phyloP scores from a whole-genome alignment of 495 filamentous ascomycete species.

The Penicillium egyptiacum region DNA sequence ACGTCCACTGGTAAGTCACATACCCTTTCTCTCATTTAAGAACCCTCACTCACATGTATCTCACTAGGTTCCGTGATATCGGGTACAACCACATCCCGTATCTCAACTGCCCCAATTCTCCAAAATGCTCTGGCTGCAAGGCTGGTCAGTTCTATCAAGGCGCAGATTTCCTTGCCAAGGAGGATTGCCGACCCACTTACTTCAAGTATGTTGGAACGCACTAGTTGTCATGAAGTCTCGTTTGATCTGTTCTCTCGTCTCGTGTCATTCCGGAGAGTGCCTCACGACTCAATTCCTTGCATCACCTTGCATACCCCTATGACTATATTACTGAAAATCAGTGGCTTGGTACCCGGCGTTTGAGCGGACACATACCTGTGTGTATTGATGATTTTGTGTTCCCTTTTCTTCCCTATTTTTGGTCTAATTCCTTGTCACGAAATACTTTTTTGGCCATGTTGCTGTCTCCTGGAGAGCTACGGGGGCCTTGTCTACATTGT shows the following conservation, averaged over 20 bases:
- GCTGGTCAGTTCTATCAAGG: constrained; percentile 87
- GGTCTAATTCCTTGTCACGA: constrained; percentile 16
- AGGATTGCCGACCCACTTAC: constrained; percentile 96
- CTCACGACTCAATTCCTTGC: constrained; percentile 25
- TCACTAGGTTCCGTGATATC: constrained; percentile 92
- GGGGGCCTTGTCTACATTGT: constrained; percentile 31
- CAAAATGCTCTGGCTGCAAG: constrained; percentile 87
- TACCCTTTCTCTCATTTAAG: not conserved
- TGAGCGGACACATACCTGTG: constrained; percentile 33
- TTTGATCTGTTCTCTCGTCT: constrained; percentile 8
- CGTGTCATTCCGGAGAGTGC: constrained; percentile 16
- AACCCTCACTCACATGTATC: constrained; percentile 17
- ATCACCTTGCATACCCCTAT: constrained; percentile 32
- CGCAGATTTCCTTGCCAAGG: constrained; percentile 75
- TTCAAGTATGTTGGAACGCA: constrained; percentile 90
- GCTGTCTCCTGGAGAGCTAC: constrained; percentile 16
- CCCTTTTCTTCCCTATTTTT: constrained; percentile 11
- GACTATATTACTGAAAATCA: constrained; percentile 27
- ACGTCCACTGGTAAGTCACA: constrained; percentile 85
- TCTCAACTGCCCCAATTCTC: constrained; percentile 96
- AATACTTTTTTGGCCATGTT: constrained; percentile 24
- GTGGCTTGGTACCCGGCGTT: constrained; percentile 33
- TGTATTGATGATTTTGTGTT: constrained; percentile 28
- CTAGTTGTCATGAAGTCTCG: constrained; percentile 38
- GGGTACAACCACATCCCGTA: constrained; percentile 98